These are phyloP conservation scores for Willaertia magna DNA, from an alignment of 208 protist genomes.

Conservation along the genomic window DNA sequence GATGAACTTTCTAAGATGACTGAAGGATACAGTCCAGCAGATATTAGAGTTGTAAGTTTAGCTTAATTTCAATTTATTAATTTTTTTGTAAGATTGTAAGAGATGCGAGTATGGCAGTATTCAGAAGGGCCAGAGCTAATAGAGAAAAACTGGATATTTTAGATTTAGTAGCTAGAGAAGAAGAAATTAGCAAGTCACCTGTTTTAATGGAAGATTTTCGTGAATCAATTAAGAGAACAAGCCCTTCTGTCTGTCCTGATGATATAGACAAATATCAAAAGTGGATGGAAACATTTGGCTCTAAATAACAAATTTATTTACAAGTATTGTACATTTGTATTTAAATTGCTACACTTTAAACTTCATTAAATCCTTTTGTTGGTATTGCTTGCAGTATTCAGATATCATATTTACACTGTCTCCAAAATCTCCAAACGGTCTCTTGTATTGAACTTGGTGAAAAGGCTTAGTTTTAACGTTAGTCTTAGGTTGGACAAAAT, in stretches of 20 bases:
- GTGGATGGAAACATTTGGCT: constrained; percentile 33
- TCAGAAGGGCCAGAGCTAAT: constrained; percentile 39
- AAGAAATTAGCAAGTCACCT: constrained; percentile 21
- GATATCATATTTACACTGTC: not conserved
- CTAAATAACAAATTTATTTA: constrained; percentile 14
- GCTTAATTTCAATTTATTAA: not conserved
- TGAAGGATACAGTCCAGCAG: constrained; percentile 47
- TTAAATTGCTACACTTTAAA: too few relatives aligned
- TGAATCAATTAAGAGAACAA: constrained; percentile 26
- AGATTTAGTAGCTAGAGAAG: constrained; percentile 21
- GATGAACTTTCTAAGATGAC: constrained; percentile 27
- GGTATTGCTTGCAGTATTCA: not conserved
- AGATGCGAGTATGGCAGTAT: constrained; percentile 60
- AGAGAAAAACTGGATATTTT: constrained; percentile 17
- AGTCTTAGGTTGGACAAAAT: not conserved
- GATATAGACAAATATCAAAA: constrained; percentile 23
- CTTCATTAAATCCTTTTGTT: too few relatives aligned
- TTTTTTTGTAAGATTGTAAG: too few relatives aligned
- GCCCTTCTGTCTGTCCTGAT: constrained; percentile 27
- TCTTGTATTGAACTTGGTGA: not conserved
- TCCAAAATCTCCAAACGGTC: not conserved
- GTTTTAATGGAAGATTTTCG: constrained; percentile 35
- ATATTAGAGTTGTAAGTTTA: constrained; percentile 41
- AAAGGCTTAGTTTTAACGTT: not conserved
- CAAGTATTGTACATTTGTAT: not conserved